These are phyloP conservation scores for Ceratobasidium sp. DNA, from an alignment of 1,284 basidiomycete genomes.

Conservation along the genomic window DNA sequence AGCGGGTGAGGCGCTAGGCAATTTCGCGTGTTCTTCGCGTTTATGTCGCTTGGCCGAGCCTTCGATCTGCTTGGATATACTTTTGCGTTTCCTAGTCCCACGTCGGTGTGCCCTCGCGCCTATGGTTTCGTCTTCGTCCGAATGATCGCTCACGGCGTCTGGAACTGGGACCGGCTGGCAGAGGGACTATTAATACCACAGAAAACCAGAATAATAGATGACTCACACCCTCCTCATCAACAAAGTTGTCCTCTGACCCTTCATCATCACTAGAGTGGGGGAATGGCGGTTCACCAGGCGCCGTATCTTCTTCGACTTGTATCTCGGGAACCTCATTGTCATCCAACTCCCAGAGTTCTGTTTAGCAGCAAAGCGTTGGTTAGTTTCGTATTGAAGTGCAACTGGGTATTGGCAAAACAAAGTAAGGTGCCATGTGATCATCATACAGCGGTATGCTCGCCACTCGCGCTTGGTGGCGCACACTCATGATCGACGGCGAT, in stretches of 20 bases:
- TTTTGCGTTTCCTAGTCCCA: constrained; percentile 34
- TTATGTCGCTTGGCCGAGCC: constrained; percentile 17
- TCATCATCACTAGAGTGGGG: constrained; percentile 28
- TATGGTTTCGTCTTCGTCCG: constrained; percentile 26
- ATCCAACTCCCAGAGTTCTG: constrained; percentile 44
- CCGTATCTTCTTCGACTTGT: constrained; percentile 6
- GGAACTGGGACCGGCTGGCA: neutral
- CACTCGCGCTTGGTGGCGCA: constrained; percentile 29
- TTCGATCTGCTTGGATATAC: constrained; percentile 30
- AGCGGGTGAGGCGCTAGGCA: neutral
- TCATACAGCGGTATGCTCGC: neutral
- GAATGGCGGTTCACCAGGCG: neutral
- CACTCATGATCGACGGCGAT: constrained; percentile 7
- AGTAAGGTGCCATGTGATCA: neutral
- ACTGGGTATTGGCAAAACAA: neutral
- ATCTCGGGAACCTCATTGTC: constrained; percentile 30
- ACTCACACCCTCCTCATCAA: constrained; percentile 15
- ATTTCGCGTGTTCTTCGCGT: neutral
- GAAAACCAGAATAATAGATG: neutral
- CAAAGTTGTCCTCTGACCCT: constrained; percentile 39
- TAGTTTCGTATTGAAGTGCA: neutral
- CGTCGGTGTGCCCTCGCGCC: constrained; percentile 25
- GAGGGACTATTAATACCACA: neutral
- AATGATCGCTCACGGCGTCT: constrained; percentile 6
- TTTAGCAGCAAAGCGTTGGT: neutral